A percentile compares a stretch with the other conserved stretches of the same genome.
phyloP scores from a whole-genome alignment of 106 monocot species.

The Iris macrosiphon region DNA sequence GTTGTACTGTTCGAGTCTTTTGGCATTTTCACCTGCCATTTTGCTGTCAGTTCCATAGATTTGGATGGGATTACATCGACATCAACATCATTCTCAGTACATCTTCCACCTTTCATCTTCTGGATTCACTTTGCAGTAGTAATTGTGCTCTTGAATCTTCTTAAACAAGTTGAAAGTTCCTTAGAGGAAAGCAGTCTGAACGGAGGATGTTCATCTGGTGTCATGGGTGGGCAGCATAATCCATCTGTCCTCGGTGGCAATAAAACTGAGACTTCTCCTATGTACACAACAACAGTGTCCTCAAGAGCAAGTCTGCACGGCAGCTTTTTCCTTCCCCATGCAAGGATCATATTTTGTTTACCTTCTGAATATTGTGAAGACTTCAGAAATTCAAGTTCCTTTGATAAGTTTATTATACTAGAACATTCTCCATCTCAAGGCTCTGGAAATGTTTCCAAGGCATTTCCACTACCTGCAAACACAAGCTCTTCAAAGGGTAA shows the following conservation, averaged over 20 bases:
- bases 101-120: constrained; percentile 57
- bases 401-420: constrained; percentile 63
- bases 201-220: constrained; percentile 12
- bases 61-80: constrained; percentile 17
- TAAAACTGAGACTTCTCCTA: constrained; percentile 14
- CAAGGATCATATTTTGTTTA: constrained; percentile 71
- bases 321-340: constrained; percentile 39
- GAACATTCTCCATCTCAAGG: constrained; percentile 42
- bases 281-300: constrained; percentile 7
- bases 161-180: constrained; percentile 34
- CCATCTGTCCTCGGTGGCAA: constrained; percentile 6
- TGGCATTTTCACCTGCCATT: constrained; percentile 47
- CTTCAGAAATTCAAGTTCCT: constrained; percentile 18
- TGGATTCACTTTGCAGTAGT: constrained; percentile 76
- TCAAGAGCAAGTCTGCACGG: constrained; percentile 39
- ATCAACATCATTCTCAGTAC: constrained; percentile 44
- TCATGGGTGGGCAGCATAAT: constrained; percentile 2
- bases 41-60: constrained; percentile 28
- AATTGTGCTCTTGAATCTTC: constrained; percentile 35
- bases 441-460: constrained; percentile 12
- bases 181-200: constrained; percentile 7
- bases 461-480: constrained; percentile 5
- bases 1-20: constrained; percentile 70
- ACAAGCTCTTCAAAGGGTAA: constrained; percentile 16
- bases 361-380: constrained; percentile 32